A percentile compares a stretch with the other conserved stretches of the same genome.
Conservation (phyloP, 2,329 filamentous ascomycete genomes). For the Stemphylium lycopersici region DNA sequence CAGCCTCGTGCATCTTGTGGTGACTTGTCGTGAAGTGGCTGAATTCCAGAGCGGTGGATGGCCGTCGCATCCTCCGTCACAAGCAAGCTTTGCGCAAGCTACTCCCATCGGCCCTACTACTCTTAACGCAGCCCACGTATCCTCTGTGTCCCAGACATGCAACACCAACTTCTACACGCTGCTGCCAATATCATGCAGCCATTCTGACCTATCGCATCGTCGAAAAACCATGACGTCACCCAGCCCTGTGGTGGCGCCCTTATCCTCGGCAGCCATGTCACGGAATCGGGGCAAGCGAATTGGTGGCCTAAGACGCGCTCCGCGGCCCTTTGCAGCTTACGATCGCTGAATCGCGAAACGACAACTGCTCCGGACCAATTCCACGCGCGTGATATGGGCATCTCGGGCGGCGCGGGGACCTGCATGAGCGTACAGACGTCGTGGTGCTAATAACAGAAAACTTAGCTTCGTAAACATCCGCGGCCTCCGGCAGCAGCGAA, state of each 20-base stretch:
- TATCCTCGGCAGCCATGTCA: constrained; percentile 1
- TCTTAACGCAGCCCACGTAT: background rate
- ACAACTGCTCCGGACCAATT: background rate
- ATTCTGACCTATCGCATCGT: background rate
- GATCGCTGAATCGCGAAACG: background rate
- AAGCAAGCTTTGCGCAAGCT: constrained; percentile 2
- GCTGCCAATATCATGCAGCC: background rate
- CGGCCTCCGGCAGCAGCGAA: constrained; percentile 18
- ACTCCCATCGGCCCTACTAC: background rate
- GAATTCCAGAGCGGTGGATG: background rate
- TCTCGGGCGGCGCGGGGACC: constrained; percentile 1
- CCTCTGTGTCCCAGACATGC: background rate
- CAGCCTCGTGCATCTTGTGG: background rate
- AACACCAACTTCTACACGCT: background rate
- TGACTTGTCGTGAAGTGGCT: background rate
- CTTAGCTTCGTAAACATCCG: constrained; percentile 21
- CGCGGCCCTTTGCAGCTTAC: constrained; percentile 7
- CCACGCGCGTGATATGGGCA: constrained; percentile 6
- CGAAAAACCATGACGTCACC: constrained; percentile 10
- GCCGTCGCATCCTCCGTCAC: background rate
- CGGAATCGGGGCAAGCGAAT: background rate
- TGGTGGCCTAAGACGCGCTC: constrained; percentile 4
- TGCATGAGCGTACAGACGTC: constrained; percentile 8
- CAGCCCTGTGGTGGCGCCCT: background rate
- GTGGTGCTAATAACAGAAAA: constrained; percentile 12